Evolutionary conservation across 2,329 filamentous ascomycete genomes (phyloP).

Genomic region (Allantophomopsis lycopodina): DNA sequence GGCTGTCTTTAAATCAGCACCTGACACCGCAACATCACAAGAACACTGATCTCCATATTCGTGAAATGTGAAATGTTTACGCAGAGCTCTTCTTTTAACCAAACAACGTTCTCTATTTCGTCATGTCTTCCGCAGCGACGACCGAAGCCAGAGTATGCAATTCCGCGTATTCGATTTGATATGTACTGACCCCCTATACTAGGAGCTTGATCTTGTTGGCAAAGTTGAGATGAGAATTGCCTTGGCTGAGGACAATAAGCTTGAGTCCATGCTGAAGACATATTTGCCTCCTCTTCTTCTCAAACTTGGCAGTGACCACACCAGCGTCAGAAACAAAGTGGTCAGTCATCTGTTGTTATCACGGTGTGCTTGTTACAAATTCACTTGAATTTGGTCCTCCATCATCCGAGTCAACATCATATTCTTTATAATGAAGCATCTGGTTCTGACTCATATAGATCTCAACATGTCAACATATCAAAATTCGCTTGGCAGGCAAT

Average conservation of each 20-base stretch:
- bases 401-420: too few species aligned
- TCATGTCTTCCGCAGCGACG: slow-evolving; percentile 2
- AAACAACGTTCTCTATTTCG: background rate
- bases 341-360: slow-evolving; percentile 21
- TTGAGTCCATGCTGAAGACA: slow-evolving; percentile 62
- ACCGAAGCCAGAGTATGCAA: slow-evolving; percentile 36
- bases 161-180: too few species aligned
- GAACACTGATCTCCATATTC: too few species aligned
- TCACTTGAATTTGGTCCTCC: too few species aligned
- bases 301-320: slow-evolving; percentile 72
- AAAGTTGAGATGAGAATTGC: slow-evolving; percentile 65
- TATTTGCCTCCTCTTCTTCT: slow-evolving; percentile 74
- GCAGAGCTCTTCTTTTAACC: too few species aligned
- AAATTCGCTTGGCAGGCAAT: slow-evolving; percentile 30
- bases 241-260: slow-evolving; percentile 70
- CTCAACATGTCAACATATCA: slow-evolving; percentile 58
- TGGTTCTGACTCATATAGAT: slow-evolving; percentile 26
- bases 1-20: too few species aligned
- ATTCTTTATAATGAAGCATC: too few species aligned
- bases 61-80: too few species aligned
- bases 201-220: slow-evolving; percentile 67
- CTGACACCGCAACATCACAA: too few species aligned
- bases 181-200: too few species aligned
- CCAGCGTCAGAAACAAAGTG: slow-evolving; percentile 62
- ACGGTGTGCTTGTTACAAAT: too few species aligned